Percentiles rank a stretch among this genome's conserved stretches.
These are phyloP conservation scores for Colletotrichum eremochloae DNA, from an alignment of 2,329 filamentous ascomycete species.

Conservation along the genomic window DNA sequence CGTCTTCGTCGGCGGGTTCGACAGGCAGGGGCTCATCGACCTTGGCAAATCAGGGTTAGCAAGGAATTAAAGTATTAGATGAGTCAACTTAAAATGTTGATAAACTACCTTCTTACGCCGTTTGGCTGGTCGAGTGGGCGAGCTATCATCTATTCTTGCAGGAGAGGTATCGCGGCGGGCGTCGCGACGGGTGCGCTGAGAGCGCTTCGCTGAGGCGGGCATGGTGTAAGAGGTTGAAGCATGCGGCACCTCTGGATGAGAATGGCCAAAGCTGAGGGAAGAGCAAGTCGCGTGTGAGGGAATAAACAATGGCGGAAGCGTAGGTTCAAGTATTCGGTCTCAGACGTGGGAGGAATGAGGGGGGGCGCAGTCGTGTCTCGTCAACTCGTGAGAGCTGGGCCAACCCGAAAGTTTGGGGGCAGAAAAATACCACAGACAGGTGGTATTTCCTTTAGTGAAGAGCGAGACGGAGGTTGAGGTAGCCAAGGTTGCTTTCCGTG, in stretches of 20 bases:
- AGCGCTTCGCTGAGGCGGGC: constrained; percentile 56
- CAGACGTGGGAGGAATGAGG: constrained; percentile 29
- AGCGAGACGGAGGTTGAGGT: constrained; percentile 14
- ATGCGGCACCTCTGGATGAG: constrained; percentile 37
- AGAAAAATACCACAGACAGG: constrained; percentile 32
- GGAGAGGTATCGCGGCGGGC: constrained; percentile 54
- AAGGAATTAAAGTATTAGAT: constrained; percentile 11
- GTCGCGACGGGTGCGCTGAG: constrained; percentile 55
- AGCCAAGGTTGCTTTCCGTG: background rate
- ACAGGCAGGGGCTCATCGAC: constrained; percentile 54
- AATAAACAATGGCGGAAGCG: constrained; percentile 10
- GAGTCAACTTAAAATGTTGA: constrained; percentile 18
- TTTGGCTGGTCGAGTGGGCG: constrained; percentile 73
- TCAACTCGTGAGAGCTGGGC: constrained; percentile 27
- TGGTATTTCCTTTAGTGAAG: constrained; percentile 1
- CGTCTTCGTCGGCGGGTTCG: constrained; percentile 61
- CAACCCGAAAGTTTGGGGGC: constrained; percentile 8
- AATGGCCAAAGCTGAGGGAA: background rate
- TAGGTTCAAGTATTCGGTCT: constrained; percentile 38
- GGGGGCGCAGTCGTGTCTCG: constrained; percentile 30
- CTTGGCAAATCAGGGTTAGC: constrained; percentile 47
- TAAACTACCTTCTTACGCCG: constrained; percentile 71
- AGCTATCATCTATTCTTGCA: constrained; percentile 62
- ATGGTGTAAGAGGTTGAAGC: constrained; percentile 44
- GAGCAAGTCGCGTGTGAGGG: constrained; percentile 8